These are phyloP conservation scores for Neostapfia colusana DNA, from an alignment of 176 grass and related monocot species.

Conservation along the genomic window DNA sequence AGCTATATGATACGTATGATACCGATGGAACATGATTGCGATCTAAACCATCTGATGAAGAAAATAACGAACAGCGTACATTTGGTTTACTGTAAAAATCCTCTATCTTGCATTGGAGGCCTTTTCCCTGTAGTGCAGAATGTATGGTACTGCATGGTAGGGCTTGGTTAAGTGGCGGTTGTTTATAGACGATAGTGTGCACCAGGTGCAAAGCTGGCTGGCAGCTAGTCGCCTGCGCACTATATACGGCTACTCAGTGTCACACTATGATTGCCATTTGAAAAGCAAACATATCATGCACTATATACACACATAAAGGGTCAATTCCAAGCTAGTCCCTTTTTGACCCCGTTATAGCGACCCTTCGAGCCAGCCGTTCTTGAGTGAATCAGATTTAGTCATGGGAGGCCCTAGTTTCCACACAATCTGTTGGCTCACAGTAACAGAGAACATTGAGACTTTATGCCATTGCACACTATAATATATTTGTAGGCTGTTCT, in stretches of 20 bases:
- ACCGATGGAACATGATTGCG: no score
- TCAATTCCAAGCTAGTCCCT: conserved; percentile 12
- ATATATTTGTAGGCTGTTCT: conserved; percentile 14
- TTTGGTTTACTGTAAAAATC: conserved; percentile 28
- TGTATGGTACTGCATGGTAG: conserved; percentile 39
- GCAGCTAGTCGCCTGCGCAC: conserved; percentile 24
- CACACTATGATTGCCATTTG: conserved; percentile 31
- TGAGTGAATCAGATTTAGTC: conserved; percentile 42
- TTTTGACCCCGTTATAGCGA: conserved; percentile 51
- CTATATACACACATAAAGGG: conserved; percentile 6
- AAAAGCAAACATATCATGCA: conserved; percentile 36
- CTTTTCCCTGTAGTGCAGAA: conserved; percentile 28
- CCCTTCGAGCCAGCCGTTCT: conserved; percentile 34
- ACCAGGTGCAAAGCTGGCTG: conserved; percentile 28
- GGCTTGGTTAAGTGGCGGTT: conserved; percentile 34
- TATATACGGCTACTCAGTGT: conserved; percentile 18
- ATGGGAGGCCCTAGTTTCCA: conserved; percentile 31
- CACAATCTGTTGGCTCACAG: conserved; percentile 50
- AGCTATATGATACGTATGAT: no score
- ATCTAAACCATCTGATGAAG: no score
- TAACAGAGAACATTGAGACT: conserved; percentile 40
- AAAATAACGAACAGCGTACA: no score
- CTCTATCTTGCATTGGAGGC: neutral
- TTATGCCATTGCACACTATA: conserved; percentile 36
- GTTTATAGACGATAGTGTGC: conserved; percentile 35